These are phyloP conservation scores for Claviceps quebecensis DNA, from an alignment of 2,329 filamentous ascomycete species.

Conservation along the genomic window DNA sequence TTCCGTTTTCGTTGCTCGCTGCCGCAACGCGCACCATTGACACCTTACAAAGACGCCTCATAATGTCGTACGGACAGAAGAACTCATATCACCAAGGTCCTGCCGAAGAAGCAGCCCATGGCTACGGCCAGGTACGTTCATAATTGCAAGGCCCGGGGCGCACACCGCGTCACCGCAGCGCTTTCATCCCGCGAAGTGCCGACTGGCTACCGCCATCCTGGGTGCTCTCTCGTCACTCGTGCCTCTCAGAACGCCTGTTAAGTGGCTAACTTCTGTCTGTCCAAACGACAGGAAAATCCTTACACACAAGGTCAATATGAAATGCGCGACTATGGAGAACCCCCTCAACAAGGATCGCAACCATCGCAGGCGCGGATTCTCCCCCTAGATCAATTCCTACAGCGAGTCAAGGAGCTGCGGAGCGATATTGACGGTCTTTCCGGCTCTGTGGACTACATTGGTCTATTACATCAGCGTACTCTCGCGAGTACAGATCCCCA, in stretches of 20 bases:
- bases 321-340: conserved; percentile 34
- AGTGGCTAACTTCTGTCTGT: neutral
- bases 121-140: conserved; percentile 8
- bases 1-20: neutral
- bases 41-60: neutral
- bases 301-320: conserved; percentile 32
- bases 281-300: neutral
- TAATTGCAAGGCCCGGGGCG: neutral
- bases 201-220: too few relatives aligned
- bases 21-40: neutral
- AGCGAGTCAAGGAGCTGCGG: conserved; percentile 52
- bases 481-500: conserved; percentile 49
- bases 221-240: too few relatives aligned
- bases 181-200: neutral
- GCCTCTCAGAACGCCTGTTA: neutral
- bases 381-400: conserved; percentile 55
- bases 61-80: conserved; percentile 13
- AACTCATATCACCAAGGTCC: conserved; percentile 12
- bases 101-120: conserved; percentile 8
- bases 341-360: conserved; percentile 14
- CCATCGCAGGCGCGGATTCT: conserved; percentile 11
- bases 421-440: conserved; percentile 53
- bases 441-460: conserved; percentile 53
- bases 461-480: conserved; percentile 56
- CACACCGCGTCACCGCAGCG: too few relatives aligned